Base-by-base conservation (phyloP, 345 rosid species). In the Syzygium aqueum region DNA sequence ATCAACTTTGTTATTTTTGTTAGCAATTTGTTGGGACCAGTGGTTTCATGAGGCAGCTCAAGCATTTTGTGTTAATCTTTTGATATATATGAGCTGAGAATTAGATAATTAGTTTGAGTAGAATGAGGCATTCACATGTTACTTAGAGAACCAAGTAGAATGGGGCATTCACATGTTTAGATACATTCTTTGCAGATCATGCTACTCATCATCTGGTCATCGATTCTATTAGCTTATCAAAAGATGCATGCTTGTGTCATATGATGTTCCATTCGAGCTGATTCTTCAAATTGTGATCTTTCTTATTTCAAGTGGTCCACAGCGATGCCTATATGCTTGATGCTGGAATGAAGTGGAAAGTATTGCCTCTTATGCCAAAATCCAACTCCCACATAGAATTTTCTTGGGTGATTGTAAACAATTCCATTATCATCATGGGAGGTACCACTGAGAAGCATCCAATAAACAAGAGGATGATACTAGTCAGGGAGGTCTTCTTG, bases 1-100 rank as follows among this genome's bases (percentile, higher is more conserved):
- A 51, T 37, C 57, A 37, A 28, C 23, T n/a, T 82, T 83, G 22
- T 82, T 88, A 52, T 86, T 37, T 87, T 77, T 77, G 59, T 88
- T 85, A 97, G 98, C 98, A 37, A 96, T 96, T 90, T 96, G 98
- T 89, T 96, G 98, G 99, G 99, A 94, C 86, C 98, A 94, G 88
- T 97, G 99, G 98, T 93, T 95, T 88, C 98, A 97, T 5, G 98
- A 97, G 94, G 98, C 97, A 63, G 98, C 98, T 87, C 91, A 96
- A 85, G 98, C 96, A 86, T 40, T 40, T 40, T 40, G 43, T 6
- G 6, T 40, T 40, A 4, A 40, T 40, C 43, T 40, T 40, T 40
- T 40, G 43, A 40, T 3, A 40, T 40, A 40, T 40, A 40, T 40
- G 3, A 40, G 43, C 43, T 40, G 1, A 40, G 43, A 40, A 33